Evolutionary conservation across 345 rosid genomes (phyloP), one percentile per base, ranked within the genome.

Genomic region (Citrus glauca): DNA sequence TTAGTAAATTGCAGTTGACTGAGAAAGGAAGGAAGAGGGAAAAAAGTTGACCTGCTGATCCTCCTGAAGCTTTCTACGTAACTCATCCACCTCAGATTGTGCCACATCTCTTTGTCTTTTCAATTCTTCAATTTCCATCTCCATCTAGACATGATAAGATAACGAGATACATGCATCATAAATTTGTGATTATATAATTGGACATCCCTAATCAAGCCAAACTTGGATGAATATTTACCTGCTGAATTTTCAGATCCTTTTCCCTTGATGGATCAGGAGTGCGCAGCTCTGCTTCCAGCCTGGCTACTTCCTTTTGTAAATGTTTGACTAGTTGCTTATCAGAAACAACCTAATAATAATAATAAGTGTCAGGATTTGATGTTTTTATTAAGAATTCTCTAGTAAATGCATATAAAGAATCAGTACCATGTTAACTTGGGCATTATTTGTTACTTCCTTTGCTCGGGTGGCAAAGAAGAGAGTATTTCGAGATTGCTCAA

Each of bases 371-470:
- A 75, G 28, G 20, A 14, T 3, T 5, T 28, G 19, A 28, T 27
- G 24, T 19, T 33, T 45, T 56, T 19, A 24, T 38, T 57, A 28
- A 37, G 42, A 71, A 20, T 71, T 73, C 56, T 65, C 7, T 61
- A 57, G 19, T 32, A 59, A 66, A 80, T 38, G 27, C 75, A 35
- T 25, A 71, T 59, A 60, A 66, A 66, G 22, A 71, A 75, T 77
- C 73, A 69, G 67, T 94, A 97, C 99, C 99, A 97, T 91, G 86
- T 97, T 97, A 65, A 97, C 99, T 20, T 91, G 94, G 64, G 99
- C 99, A 86, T 91, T 97, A 83, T 97, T 94, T 24, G 99, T 97
- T 78, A 97, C 99, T 91, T 97, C 99, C 90, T 97, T 97, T 9
- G 99, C 99, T 82, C 98, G 80, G 73, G 98, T 97, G 50, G 99